Base-by-base conservation (phyloP, 345 rosid genomes). In the Tarenaya hassleriana region DNA sequence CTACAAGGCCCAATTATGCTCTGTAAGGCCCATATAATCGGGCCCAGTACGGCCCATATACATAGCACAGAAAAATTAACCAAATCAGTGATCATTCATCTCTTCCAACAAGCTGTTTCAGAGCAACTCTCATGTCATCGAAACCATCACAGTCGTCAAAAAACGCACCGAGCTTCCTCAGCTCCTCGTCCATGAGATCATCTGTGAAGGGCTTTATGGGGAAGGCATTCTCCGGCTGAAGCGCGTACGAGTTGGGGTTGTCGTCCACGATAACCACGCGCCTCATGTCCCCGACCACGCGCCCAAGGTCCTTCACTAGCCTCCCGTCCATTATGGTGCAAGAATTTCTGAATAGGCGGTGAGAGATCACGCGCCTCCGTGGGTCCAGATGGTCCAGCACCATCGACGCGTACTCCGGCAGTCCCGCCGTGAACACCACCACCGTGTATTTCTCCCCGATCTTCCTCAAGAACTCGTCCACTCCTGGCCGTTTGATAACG, bases 401-500 rank as follows among this genome's bases (percentile, higher is more conserved):
- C 13, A 77, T 45, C 0, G 96, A 75, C 2, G 96, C 98, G 56
- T 91, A 91, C 49, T 77, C 89, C 56, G 54, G 70, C 4, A 87
- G 43, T 5, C 95, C 98, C 14, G 98, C 96, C 9, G 98, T 87
- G 78, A 91, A 87, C 32, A 87, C 79, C 46, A 82, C 98, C 61
- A 87, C 58, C 45, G 87, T 95, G 40, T 63, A 81, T 12, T 73
- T 75, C 18, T 73, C 68, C 29, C 75, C 72, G 31, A 87, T 55
- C 34, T 63, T 61, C 50, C 73, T 73, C 73, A 87, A 58, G 56
- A 87, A 87, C 0, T 53, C 70, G 41, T 87, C 92, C 0, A 91
- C 83, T 12, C 96, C 96, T 3, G 98, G 98, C 31, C 98, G 79
- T 72, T 91, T 91, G 58, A 74, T 61, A 39, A 87, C 98, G 48